Base-by-base conservation (phyloP, 352 stramenopile genomes). In the Globisporangium solare region DNA sequence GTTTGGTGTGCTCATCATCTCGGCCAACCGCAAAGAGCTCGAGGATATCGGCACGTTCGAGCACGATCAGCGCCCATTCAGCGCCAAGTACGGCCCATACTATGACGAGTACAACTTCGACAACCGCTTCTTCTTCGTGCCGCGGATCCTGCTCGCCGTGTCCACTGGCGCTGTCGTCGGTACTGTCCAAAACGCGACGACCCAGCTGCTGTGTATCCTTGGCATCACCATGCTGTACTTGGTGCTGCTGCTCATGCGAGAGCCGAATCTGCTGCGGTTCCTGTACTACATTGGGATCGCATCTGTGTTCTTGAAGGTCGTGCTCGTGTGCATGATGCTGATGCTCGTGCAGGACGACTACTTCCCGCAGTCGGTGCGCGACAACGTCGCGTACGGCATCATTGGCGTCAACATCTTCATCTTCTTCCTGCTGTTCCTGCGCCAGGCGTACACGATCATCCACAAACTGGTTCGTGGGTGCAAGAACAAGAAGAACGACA, bases 51-150 rank as follows among this genome's bases (percentile, higher is more conserved):
- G 83, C 10, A 87, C 83, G 4, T 76, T 76, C 49, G 81, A 86
- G 54, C 83, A 95, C 56, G 76, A 89, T 51, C 71, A 94, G 40
- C 82, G 81, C 0, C 62, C 79, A 17, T 92, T 94, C 62, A 89
- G 78, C 22, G 71, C 63, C 59, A 91, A 89, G 70, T 95, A 94
- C 70, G 81, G 86, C 51, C 73, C 79, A 17, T 92, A 92, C 71
- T 95, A 94, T 51, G 84, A 93, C 54, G 83, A 94, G 74, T 94
- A 92, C 76, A 94, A 92, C 66, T 91, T 90, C 35, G 79, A 92
- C 60, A 94, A 95, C 60, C 83, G 86, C 17, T 94, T 87, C 62
- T 95, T 95, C 63, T 95, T 95, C 58, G 71, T 94, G 21, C 79
- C 79, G 6, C 74, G 83, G 0, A 92, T 91, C 56, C 43, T 91